Evolutionary conservation across 164 flowering plant genomes (phyloP).

Genomic region (Brasenia schreberi): DNA sequence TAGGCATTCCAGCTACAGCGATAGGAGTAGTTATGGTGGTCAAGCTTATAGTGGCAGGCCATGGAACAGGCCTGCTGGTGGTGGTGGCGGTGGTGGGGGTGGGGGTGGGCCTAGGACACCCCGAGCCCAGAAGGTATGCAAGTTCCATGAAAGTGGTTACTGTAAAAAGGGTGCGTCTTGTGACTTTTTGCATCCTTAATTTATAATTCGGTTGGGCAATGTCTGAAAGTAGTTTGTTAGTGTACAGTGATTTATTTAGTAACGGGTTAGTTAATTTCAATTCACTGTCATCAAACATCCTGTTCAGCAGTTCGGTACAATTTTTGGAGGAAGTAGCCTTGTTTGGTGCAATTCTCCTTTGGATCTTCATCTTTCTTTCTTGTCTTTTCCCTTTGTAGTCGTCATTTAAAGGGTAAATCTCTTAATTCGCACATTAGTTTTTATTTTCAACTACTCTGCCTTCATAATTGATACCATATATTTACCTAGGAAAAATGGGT

Average conservation of each 20-base stretch:
- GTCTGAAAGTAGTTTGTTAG: neutral
- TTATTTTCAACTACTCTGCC: neutral
- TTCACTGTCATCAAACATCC: neutral
- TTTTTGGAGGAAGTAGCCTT: neutral
- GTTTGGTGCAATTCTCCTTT: neutral
- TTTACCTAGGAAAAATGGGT: no score
- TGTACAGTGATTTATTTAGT: neutral
- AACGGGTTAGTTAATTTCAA: neutral
- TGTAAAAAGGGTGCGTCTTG: slow-evolving; percentile 75
- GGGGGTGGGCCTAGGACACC: slow-evolving; percentile 21
- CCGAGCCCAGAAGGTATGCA: slow-evolving; percentile 39
- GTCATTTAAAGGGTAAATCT: neutral
- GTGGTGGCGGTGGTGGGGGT: slow-evolving; percentile 18
- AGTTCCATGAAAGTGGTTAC: slow-evolving; percentile 41
- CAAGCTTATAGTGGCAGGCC: slow-evolving; percentile 28
- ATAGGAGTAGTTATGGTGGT: slow-evolving; percentile 30
- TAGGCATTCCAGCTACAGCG: slow-evolving; percentile 28
- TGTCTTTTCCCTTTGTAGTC: neutral
- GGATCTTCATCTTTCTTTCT: neutral
- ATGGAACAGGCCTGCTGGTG: slow-evolving; percentile 37
- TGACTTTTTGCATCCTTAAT: slow-evolving; percentile 38
- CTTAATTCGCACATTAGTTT: neutral
- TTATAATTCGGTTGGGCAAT: neutral
- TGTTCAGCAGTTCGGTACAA: neutral
- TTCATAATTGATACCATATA: neutral